Evolutionary conservation across 495 filamentous ascomycete species (phyloP).

Genomic region (Penicillium taxi): DNA sequence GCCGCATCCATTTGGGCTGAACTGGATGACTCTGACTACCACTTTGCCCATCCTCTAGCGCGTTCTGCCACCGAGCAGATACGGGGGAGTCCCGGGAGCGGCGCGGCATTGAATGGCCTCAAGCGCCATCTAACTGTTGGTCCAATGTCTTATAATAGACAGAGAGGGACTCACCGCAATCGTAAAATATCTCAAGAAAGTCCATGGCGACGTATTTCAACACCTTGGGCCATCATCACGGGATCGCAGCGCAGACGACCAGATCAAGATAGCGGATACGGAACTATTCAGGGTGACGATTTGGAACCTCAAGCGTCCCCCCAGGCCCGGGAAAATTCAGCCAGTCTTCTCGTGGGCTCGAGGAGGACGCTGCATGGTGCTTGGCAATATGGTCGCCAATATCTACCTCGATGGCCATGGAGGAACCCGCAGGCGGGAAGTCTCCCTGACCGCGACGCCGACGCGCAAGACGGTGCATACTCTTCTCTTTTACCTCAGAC

Average conservation of each 20-base stretch:
- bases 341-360: slow-evolving; percentile 26
- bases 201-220: slow-evolving; percentile 21
- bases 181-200: slow-evolving; percentile 5
- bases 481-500: slow-evolving; percentile 15
- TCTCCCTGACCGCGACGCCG: not conserved
- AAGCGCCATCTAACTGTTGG: slow-evolving; percentile 21
- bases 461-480: slow-evolving; percentile 6
- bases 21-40: slow-evolving; percentile 40
- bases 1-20: slow-evolving; percentile 45
- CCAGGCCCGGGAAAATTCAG: not conserved
- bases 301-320: not conserved
- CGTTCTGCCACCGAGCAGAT: slow-evolving; percentile 17
- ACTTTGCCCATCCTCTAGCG: slow-evolving; percentile 10
- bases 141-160: slow-evolving; percentile 17
- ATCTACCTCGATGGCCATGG: slow-evolving; percentile 22
- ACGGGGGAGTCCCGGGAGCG: slow-evolving; percentile 24
- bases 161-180: slow-evolving; percentile 18
- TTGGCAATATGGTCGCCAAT: slow-evolving; percentile 25
- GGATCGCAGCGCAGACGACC: slow-evolving; percentile 19
- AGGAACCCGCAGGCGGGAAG: slow-evolving; percentile 17
- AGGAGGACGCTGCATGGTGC: slow-evolving; percentile 21
- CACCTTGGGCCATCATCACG: slow-evolving; percentile 17
- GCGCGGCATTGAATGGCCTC: slow-evolving; percentile 14
- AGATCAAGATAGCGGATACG: slow-evolving; percentile 17
- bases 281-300: slow-evolving; percentile 20